Percentiles rank a stretch among this genome's conserved stretches.
These are phyloP conservation scores for barrel medic (Medicago truncatula) DNA, from an alignment of 306 rosid species.

Conservation along the genomic window MtrunA17r5.0-ANR NC_053046.1:33937501-33938000, in stretches of 20 bases:
- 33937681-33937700: not conserved
- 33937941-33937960: not conserved
- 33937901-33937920: not conserved
- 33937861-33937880: not conserved
- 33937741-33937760: not conserved
- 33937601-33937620: not conserved
- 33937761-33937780: not conserved
- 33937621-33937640: not conserved
- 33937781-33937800: not conserved
- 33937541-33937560: not conserved
- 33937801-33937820: not conserved
- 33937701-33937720: not conserved
- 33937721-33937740: not conserved
- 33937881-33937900: not conserved
- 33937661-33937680: not conserved
- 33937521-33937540: not conserved
- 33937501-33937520: not conserved
- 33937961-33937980: conserved; percentile 31
- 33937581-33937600: not conserved
- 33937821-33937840: too few species aligned
- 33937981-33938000: conserved; percentile 39
- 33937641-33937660: not conserved
- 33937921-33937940: not conserved
- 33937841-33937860: too few species aligned
- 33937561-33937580: not conserved